Evolutionary conservation across 768 basidiomycete species (phyloP), one percentile per base, ranked within the genome.

Genomic region (Porphyrellus cyaneotinctus): DNA sequence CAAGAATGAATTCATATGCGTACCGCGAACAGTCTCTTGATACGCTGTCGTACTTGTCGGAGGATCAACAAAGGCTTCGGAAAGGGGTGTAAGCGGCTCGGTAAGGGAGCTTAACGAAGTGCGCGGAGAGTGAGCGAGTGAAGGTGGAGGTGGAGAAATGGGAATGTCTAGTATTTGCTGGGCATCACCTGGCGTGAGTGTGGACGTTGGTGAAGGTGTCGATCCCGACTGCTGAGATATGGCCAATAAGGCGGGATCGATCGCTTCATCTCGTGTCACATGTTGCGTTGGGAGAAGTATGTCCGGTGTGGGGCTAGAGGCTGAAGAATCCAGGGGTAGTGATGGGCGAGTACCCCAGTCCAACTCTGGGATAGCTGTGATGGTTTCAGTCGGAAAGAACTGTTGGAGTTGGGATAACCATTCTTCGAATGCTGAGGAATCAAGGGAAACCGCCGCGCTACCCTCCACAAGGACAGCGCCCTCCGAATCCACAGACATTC

Each of bases 381-480:
- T 53, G 32, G 46, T 24, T 20, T 58, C 58, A n/a, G 45, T 39
- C 33, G 72, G 61, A 8, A 78, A 72, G 46, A 79, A 76, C 2
- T 72, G 65, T 38, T 79, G 72, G n/a, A 82, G 67, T 43, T 78
- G 73, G 46, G 71, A 74, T 66, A 81, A 70, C 79, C 78, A 81
- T 33, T 71, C 76, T 54, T 82, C 76, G 54, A 78, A 73, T 12
- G 74, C 61, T 20, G 69, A 57, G 45, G 72, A 69, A 57, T 81
- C 78, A 36, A 67, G 58, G 14, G 65, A 17, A 23, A 18, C 32
- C 23, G 17, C 47, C 9, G 37, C 52, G 33, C 47, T 13, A 33
- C 41, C 36, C n/a, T 57, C 56, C 30, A 53, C 63, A 28, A 28
- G 26, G 9, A 45, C 47, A n/a, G 36, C 5, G 45, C 46, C 43